Conservation (phyloP, 352 stramenopile genomes). For the Phytophthora meadii region DNA sequence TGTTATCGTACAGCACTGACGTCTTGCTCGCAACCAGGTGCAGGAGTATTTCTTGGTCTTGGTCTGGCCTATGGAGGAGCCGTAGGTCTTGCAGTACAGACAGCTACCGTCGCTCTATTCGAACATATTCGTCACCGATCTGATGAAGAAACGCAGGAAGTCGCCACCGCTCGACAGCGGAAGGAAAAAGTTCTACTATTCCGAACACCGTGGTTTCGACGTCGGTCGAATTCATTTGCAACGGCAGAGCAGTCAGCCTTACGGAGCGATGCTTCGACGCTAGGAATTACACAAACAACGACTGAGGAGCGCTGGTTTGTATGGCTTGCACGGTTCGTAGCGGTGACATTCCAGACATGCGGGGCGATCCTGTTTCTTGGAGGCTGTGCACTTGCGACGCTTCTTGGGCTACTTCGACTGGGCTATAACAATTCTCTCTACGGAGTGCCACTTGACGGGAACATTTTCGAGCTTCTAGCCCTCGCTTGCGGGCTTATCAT, state of each 20-base stretch:
- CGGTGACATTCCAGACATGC: constrained; percentile 44
- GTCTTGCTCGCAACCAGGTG: constrained; percentile 63
- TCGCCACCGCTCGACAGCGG: constrained; percentile 59
- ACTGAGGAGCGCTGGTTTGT: constrained; percentile 83
- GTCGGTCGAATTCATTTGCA: background rate
- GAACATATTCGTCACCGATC: constrained; percentile 67
- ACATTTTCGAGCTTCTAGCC: constrained; percentile 47
- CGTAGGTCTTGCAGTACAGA: constrained; percentile 52
- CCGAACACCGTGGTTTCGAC: constrained; percentile 34
- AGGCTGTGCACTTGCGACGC: constrained; percentile 54
- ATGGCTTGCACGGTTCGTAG: constrained; percentile 62
- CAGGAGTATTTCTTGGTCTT: constrained; percentile 52
- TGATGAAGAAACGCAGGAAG: constrained; percentile 66
- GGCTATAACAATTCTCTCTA: constrained; percentile 60
- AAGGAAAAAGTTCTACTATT: constrained; percentile 85
- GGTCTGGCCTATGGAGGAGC: constrained; percentile 65
- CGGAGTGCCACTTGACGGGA: constrained; percentile 57
- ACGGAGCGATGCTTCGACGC: constrained; percentile 37
- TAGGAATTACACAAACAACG: constrained; percentile 57
- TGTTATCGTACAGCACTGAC: constrained; percentile 68
- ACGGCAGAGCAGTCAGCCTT: constrained; percentile 7
- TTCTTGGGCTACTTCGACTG: constrained; percentile 61
- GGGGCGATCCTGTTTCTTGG: constrained; percentile 49
- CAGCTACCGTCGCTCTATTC: constrained; percentile 45
- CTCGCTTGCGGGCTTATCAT: constrained; percentile 41